Conservation (phyloP, 2,329 filamentous ascomycete species). For the Chaetoscypha palmicola region DNA sequence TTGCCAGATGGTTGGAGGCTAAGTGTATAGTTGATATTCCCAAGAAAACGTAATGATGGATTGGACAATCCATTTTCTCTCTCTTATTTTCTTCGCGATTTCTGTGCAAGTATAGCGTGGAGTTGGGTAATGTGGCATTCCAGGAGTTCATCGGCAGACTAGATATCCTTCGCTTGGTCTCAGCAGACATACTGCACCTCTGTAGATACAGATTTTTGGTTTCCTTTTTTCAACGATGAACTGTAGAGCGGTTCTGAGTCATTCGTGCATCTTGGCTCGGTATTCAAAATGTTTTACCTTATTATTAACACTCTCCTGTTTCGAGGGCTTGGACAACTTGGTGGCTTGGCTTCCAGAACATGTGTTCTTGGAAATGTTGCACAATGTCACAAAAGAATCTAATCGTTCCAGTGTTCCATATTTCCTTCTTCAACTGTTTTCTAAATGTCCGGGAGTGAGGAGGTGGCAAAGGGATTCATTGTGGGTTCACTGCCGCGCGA, state of each 20-base stretch:
- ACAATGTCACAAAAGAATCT: too few species aligned
- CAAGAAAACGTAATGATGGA: conserved; percentile 13
- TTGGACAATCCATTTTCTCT: not conserved
- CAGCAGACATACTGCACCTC: not conserved
- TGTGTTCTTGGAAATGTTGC: too few species aligned
- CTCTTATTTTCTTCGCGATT: not conserved
- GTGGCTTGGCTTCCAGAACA: too few species aligned
- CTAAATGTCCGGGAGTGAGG: too few species aligned
- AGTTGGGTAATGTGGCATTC: not conserved
- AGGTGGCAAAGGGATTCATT: too few species aligned
- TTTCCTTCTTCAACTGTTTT: too few species aligned
- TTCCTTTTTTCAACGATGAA: not conserved
- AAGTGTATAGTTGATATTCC: conserved; percentile 20
- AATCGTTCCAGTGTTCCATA: too few species aligned
- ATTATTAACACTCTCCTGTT: too few species aligned
- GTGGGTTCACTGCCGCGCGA: too few species aligned
- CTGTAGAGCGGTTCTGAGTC: too few species aligned
- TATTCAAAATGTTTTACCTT: not conserved
- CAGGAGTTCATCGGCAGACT: not conserved
- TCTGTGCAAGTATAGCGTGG: not conserved
- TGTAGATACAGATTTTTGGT: not conserved
- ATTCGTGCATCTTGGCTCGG: not conserved
- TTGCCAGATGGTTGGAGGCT: conserved; percentile 41
- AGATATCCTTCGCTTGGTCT: not conserved
- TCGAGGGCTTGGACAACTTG: too few species aligned